phyloP scores from a whole-genome alignment of 148 eudicot species.

The Oxyria digyna region DNA sequence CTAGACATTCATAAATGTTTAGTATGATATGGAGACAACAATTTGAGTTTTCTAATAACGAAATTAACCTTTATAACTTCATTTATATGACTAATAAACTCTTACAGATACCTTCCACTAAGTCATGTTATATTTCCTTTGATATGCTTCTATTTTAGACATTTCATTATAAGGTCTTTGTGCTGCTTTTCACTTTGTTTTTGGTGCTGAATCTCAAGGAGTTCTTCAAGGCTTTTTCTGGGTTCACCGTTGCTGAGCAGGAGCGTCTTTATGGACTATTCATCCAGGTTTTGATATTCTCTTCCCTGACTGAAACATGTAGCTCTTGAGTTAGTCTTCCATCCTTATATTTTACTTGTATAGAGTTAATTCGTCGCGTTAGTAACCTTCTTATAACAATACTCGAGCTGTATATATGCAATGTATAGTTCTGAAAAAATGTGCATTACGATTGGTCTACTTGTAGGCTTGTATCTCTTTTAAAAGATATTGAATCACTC shows the following conservation, averaged over 20 bases:
- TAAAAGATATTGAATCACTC: not conserved
- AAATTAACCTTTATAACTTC: not conserved
- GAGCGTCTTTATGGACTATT: conserved; percentile 47
- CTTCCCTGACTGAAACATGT: not conserved
- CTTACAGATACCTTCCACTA: not conserved
- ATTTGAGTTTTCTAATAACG: not conserved
- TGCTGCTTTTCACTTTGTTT: not conserved
- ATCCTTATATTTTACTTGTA: not conserved
- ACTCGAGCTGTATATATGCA: not conserved
- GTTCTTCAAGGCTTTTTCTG: conserved; percentile 42
- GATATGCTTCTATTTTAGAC: not conserved
- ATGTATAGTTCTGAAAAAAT: not conserved
- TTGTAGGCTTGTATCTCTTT: not conserved
- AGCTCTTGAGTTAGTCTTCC: not conserved
- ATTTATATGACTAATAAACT: not conserved
- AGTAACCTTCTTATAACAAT: not conserved
- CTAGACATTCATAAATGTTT: not conserved
- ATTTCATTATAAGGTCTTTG: not conserved
- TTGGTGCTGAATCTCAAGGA: conserved; percentile 23
- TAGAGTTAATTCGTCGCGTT: not conserved
- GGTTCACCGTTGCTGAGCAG: conserved; percentile 31
- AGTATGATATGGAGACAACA: too few relatives aligned
- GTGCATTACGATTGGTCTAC: not conserved
- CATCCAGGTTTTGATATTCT: conserved; percentile 32
- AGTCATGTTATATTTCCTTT: not conserved